Percentiles rank a stretch among this genome's conserved stretches.
Conservation (phyloP, 306 rosid genomes). For the Styphnolobium japonicum region DNA sequence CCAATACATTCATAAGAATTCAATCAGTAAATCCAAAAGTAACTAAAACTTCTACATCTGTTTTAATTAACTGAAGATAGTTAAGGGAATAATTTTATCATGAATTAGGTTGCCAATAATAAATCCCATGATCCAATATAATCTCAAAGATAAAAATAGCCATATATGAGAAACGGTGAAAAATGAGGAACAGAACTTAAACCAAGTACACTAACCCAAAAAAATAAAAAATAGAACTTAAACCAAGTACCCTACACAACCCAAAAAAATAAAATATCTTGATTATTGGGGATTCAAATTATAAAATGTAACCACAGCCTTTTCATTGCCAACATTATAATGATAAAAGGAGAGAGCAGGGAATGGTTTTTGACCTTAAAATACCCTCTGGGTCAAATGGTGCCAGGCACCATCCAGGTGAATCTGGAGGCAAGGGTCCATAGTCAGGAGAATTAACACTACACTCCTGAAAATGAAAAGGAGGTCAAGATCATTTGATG, state of each 20-base stretch:
- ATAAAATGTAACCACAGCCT: background rate
- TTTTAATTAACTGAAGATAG: background rate
- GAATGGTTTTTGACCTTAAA: constrained; percentile 48
- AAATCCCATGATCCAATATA: background rate
- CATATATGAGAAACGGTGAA: background rate
- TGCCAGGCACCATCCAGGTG: constrained; percentile 79
- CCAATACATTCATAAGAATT: background rate
- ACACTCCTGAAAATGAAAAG: constrained; percentile 57
- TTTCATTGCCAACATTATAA: background rate
- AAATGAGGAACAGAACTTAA: background rate
- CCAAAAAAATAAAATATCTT: background rate
- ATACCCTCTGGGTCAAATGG: constrained; percentile 88
- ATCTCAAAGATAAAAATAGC: background rate
- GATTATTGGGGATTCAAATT: background rate
- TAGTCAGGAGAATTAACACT: constrained; percentile 78
- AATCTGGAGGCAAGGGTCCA: constrained; percentile 67
- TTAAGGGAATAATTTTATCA: background rate
- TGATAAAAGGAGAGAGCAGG: constrained; percentile 7
- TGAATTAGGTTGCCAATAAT: background rate
- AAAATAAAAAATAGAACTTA: background rate
- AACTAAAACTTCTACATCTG: background rate
- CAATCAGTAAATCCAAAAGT: constrained; percentile 12
- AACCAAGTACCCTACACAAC: background rate
- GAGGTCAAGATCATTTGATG: constrained; percentile 19
- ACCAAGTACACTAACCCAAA: constrained; percentile 2